Conservation (phyloP, 2,329 filamentous ascomycete species). For the Sarocladium oryzae region DNA sequence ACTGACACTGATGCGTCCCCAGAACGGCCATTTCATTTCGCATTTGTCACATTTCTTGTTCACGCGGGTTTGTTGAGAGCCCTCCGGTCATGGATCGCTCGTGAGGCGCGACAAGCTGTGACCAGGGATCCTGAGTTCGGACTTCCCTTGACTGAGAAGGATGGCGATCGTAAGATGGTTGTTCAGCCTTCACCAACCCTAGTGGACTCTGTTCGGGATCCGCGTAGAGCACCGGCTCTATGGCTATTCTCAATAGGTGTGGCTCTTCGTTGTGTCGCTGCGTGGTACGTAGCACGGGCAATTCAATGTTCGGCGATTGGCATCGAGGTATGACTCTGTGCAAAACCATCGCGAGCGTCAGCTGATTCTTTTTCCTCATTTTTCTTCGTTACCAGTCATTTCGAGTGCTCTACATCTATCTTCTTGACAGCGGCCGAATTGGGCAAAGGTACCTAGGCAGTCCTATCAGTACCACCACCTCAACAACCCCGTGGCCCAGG, state of each 20-base stretch:
- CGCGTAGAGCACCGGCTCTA: not conserved
- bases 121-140: not conserved
- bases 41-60: not conserved
- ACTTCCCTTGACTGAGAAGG: not conserved
- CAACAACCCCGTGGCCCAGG: not conserved
- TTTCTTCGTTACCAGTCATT: not conserved
- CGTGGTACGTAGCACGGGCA: not conserved
- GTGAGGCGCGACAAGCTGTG: not conserved
- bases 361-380: too few relatives aligned
- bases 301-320: not conserved
- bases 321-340: not conserved
- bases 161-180: not conserved
- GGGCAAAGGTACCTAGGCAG: not conserved
- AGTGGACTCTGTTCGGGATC: not conserved
- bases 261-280: not conserved
- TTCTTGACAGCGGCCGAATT: not conserved
- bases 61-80: not conserved
- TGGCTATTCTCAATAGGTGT: not conserved
- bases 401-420: not conserved
- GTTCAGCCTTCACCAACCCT: not conserved
- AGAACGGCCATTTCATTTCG: slow-evolving; percentile 6
- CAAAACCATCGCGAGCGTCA: not conserved
- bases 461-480: not conserved
- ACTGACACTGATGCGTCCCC: not conserved
- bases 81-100: not conserved